Conservation (phyloP, 2,329 filamentous ascomycete genomes). For the Monilinia polystroma region DNA sequence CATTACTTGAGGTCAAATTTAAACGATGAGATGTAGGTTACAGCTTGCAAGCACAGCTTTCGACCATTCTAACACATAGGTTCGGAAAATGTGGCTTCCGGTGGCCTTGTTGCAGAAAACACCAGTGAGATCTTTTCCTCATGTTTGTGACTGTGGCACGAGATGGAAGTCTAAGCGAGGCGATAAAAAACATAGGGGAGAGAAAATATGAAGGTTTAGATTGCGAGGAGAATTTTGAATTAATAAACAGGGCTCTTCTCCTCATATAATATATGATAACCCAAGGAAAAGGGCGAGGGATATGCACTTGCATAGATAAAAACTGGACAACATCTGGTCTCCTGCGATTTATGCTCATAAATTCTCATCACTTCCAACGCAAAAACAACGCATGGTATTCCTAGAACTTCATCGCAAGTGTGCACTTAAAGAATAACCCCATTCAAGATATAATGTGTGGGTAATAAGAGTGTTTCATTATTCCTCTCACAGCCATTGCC, state of each 20-base stretch:
- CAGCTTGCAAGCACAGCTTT: too few species aligned
- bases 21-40: too few species aligned
- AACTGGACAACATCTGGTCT: neutral
- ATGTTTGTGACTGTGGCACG: too few species aligned
- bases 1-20: too few species aligned
- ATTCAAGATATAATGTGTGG: neutral
- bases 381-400: neutral
- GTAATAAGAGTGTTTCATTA: neutral
- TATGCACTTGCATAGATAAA: neutral
- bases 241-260: neutral
- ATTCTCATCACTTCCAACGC: neutral
- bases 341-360: neutral
- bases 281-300: neutral
- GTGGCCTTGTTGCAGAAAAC: too few species aligned
- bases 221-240: neutral
- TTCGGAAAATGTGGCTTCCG: too few species aligned
- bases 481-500: neutral
- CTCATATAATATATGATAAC: neutral
- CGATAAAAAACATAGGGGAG: neutral
- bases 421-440: neutral
- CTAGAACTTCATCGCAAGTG: too few species aligned
- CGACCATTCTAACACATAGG: too few species aligned
- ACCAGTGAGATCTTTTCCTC: too few species aligned
- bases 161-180: too few species aligned
- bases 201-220: neutral